A percentile compares a stretch with the other conserved stretches of the same genome.
Evolutionary conservation across 164 flowering plant genomes (phyloP).

Genomic region (Brasenia schreberi): DNA sequence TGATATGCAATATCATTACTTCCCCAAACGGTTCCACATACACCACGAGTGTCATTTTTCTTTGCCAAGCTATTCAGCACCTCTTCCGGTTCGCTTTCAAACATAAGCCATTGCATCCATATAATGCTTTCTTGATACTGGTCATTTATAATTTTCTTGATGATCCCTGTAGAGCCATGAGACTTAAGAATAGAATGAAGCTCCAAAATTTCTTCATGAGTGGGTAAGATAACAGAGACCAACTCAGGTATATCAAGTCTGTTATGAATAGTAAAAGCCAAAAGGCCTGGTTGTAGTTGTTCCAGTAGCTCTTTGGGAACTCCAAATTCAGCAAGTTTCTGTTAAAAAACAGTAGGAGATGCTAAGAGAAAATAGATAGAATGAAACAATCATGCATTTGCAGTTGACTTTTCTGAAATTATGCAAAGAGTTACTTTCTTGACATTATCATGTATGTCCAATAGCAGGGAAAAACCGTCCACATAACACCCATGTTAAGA

Average conservation of each 20-base stretch:
- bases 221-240: slow-evolving; percentile 52
- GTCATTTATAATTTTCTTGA: slow-evolving; percentile 16
- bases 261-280: slow-evolving; percentile 38
- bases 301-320: slow-evolving; percentile 35
- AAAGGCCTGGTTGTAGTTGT: slow-evolving; percentile 32
- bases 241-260: slow-evolving; percentile 22
- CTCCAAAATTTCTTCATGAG: slow-evolving; percentile 36
- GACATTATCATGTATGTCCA: no score
- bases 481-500: no score
- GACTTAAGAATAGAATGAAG: slow-evolving; percentile 2
- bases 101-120: slow-evolving; percentile 97
- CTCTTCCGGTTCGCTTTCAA: slow-evolving; percentile 46
- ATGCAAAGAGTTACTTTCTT: no score
- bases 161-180: no score
- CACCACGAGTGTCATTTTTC: slow-evolving; percentile 52
- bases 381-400: no score
- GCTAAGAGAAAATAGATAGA: no score
- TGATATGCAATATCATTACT: slow-evolving; percentile 69
- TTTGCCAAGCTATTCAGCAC: slow-evolving; percentile 33
- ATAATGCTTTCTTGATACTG: slow-evolving; percentile 41
- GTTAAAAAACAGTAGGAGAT: no score
- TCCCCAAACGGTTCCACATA: slow-evolving; percentile 97
- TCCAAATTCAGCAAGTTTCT: slow-evolving; percentile 62
- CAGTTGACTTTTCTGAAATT: no score
- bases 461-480: no score